Base-by-base conservation (phyloP, 1,139 yeast species). In the Scheffersomyces cryptocercus region DNA sequence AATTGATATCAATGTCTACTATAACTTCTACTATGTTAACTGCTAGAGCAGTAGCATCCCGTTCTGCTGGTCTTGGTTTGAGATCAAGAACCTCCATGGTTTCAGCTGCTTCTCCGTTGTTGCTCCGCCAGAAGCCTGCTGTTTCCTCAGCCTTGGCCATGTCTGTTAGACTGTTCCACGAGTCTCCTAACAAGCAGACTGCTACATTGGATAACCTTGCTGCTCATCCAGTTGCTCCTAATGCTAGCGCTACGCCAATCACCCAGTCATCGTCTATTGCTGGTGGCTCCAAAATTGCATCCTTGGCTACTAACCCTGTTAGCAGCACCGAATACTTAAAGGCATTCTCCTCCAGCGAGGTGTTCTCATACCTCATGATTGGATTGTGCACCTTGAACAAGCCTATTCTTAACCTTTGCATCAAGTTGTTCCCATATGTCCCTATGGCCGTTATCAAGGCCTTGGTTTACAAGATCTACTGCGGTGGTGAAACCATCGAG, bases 401-500 rank as follows among this genome's bases (percentile, higher is more conserved):
- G 55, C 76, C 84, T 36, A 73, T 82, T 24, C 70, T 86, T 51
- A 71, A 83, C 50, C 48, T 77, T 9, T 84, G 84, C 46, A 84
- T 85, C 55, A 82, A 79, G 55, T 41, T 77, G n/a, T 86, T 86
- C 66, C 95, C 95, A 3, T 81, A 76, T 51, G 79, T 86, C 10
- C 98, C 98, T 26, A 73, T 85, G 59, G 74, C 80, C 47, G 47
- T 89, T 35, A 77, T 91, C 52, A 87, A 84, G 65, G 68, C 81
- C 35, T 73, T 90, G 53, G 88, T 91, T 13, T 90, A 88, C 62
- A 85, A 85, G 50, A 77, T 88, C 49, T 91, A 90, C 68, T 87
- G 96, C 62, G 98, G 98, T 32, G 99, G 99, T 41, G 95, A 88
- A 56, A 82, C 80, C 42, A 75, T 84, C 45, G 67, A 66, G 9